Percentiles rank a stretch among this genome's conserved stretches.
These are phyloP conservation scores for Lactarius sanguifluus DNA, from an alignment of 768 basidiomycete species.

Conservation along the genomic window DNA sequence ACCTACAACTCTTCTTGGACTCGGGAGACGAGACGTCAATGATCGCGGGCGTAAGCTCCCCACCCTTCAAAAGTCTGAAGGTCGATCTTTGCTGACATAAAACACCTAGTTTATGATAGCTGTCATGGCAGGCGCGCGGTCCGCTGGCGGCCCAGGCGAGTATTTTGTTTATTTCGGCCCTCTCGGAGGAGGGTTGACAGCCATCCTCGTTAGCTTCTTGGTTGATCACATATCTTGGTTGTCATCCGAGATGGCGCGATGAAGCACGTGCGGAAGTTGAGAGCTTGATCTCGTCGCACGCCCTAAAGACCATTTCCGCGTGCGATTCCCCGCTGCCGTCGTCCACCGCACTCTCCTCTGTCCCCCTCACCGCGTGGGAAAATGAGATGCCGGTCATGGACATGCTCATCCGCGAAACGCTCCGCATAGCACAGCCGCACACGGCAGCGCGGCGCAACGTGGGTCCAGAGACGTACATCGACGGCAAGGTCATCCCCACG, in stretches of 20 bases:
- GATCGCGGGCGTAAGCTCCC: constrained; percentile 61
- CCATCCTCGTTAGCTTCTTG: constrained; percentile 55
- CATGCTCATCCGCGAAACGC: constrained; percentile 71
- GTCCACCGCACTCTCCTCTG: constrained; percentile 51
- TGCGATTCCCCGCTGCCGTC: constrained; percentile 31
- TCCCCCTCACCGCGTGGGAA: constrained; percentile 74
- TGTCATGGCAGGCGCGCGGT: constrained; percentile 76
- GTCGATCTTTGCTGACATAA: constrained; percentile 24
- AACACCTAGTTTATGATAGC: constrained; percentile 74
- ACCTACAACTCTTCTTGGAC: constrained; percentile 73
- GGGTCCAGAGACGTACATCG: constrained; percentile 67
- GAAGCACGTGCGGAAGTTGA: constrained; percentile 63
- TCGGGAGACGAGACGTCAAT: constrained; percentile 64
- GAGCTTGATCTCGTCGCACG: constrained; percentile 41
- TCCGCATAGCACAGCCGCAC: constrained; percentile 77
- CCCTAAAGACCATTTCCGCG: constrained; percentile 17
- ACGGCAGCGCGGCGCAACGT: constrained; percentile 78
- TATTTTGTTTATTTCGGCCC: constrained; percentile 5
- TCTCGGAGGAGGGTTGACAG: constrained; percentile 21
- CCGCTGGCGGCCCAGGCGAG: constrained; percentile 70
- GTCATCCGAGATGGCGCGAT: constrained; percentile 61
- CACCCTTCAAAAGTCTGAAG: constrained; percentile 8
- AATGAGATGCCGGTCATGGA: constrained; percentile 66
- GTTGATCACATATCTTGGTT: constrained; percentile 71
- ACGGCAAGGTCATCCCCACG: constrained; percentile 66